Evolutionary conservation across 129 eudicot species (phyloP).

Genomic region (Flaveria trinervia): DNA sequence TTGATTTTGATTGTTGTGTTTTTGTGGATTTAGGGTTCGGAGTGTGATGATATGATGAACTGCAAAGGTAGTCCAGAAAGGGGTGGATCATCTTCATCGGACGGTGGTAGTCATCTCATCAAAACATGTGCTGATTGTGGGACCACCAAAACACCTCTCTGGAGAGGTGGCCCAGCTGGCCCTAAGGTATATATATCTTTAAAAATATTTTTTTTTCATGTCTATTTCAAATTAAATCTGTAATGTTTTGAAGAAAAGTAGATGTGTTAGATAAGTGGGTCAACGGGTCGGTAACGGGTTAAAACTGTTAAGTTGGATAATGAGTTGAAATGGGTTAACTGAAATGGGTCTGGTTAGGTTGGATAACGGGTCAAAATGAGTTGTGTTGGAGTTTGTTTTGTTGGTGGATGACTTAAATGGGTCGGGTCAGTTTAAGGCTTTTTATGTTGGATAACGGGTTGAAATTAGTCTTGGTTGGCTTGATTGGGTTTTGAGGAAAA

Average conservation of each 20-base stretch:
- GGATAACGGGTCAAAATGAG: too few relatives aligned
- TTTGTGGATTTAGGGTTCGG: constrained; percentile 50
- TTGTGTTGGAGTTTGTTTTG: too few relatives aligned
- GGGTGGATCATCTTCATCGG: constrained; percentile 48
- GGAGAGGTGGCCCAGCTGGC: constrained; percentile 99
- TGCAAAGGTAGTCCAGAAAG: constrained; percentile 52
- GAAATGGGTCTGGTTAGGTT: too few relatives aligned
- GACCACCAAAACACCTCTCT: constrained; percentile 90
- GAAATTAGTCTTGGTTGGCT: too few relatives aligned
- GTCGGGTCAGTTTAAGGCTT: too few relatives aligned
- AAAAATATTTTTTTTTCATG: too few relatives aligned
- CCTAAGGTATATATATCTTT: constrained; percentile 60
- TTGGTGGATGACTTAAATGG: too few relatives aligned
- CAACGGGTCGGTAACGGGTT: neutral
- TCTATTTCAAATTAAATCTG: neutral
- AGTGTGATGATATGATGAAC: constrained; percentile 51
- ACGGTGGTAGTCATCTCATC: constrained; percentile 36
- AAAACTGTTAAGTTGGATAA: neutral
- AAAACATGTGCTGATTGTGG: constrained; percentile 92
- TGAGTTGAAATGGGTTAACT: too few relatives aligned
- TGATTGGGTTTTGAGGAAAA: too few relatives aligned
- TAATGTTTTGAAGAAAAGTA: neutral
- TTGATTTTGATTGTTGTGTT: neutral
- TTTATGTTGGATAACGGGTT: too few relatives aligned
- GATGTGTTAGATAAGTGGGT: neutral